Percentiles rank a stretch among this genome's conserved stretches.
phyloP scores from a whole-genome alignment of 306 rosid species.

The Dicorynia guianensis region DNA sequence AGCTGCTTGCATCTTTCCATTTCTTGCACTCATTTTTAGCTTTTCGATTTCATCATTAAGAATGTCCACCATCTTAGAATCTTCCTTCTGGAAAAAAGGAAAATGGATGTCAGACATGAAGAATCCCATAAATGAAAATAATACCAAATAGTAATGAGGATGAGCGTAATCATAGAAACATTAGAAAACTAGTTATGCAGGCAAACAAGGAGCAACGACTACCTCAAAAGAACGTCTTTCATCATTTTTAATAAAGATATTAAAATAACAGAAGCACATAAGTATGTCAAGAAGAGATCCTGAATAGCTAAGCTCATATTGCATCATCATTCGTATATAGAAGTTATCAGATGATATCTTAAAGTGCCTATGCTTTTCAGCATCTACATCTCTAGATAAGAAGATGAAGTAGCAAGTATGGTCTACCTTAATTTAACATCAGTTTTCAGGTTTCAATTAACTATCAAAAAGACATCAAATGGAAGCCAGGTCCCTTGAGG shows the following conservation, averaged over 20 bases:
- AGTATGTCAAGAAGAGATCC: no score
- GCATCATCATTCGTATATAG: no score
- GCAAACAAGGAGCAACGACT: background rate
- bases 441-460: no score
- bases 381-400: no score
- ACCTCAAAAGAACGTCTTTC: background rate
- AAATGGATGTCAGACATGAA: constrained; percentile 4
- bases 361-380: no score
- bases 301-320: no score
- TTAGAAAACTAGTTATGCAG: background rate
- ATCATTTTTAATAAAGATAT: background rate
- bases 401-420: no score
- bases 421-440: no score
- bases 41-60: constrained; percentile 79
- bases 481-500: no score
- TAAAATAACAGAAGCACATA: no score
- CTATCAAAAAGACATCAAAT: no score
- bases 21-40: constrained; percentile 53
- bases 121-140: constrained; percentile 18
- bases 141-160: background rate
- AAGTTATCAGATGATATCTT: no score
- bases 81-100: constrained; percentile 65
- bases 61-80: constrained; percentile 65
- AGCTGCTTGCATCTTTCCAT: background rate
- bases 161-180: constrained; percentile 2